Conservation (phyloP, 148 eudicot species). For the Rhododendron williamsianum region DNA sequence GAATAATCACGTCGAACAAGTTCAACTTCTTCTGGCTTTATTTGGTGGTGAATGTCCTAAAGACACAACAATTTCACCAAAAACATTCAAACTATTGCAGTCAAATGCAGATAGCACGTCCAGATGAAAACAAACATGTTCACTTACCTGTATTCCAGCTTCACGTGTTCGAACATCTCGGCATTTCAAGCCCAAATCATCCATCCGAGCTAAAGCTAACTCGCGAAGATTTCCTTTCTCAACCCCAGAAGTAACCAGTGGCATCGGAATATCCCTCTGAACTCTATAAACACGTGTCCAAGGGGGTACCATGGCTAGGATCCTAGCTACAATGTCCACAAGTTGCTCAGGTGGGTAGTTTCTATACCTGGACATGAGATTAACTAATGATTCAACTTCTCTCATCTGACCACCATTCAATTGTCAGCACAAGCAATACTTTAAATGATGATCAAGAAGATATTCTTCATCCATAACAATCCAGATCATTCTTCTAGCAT, state of each 20-base stretch:
- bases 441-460: not conserved
- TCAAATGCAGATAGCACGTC: not conserved
- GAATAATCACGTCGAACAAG: constrained; percentile 97
- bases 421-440: not conserved
- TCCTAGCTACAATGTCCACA: constrained; percentile 94
- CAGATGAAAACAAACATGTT: not conserved
- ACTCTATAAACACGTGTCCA: constrained; percentile 99
- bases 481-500: not conserved
- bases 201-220: constrained; percentile 97
- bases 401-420: not conserved
- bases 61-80: not conserved
- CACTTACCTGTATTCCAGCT: constrained; percentile 92
- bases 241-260: constrained; percentile 96
- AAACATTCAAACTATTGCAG: not conserved
- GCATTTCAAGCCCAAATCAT: constrained; percentile 92
- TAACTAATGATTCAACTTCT: not conserved
- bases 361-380: constrained; percentile 65
- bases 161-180: constrained; percentile 98
- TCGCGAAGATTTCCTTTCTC: constrained; percentile 99
- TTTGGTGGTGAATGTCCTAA: constrained; percentile 95
- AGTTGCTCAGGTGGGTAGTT: constrained; percentile 99
- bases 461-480: not conserved
- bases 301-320: constrained; percentile 93
- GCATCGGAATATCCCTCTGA: constrained; percentile 99
- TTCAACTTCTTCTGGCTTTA: constrained; percentile 92